Evolutionary conservation across 495 filamentous ascomycete genomes (phyloP), one percentile per base, ranked within the genome.

Genomic region (Cercophora scortea): DNA sequence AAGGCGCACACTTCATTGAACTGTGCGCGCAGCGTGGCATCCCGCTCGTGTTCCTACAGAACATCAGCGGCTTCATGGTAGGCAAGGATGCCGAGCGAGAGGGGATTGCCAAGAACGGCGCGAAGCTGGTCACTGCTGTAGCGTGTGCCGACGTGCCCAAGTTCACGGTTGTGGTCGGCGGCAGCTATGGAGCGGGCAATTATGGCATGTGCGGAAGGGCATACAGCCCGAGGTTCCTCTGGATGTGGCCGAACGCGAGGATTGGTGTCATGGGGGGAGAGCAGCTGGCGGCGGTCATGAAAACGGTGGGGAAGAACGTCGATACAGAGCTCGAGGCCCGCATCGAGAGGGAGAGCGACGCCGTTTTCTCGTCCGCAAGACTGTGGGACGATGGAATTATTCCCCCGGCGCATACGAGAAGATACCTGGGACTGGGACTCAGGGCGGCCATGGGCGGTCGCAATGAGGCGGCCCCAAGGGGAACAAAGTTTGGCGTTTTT

Each of bases 51-150:
- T 98, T 98, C 69, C 70, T 98, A 38, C 93, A 98, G 64, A 98
- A 98, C 64, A 98, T 98, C 65, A 85, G 80, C 7, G 93, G 93
- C 25, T 98, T 98, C 76, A 98, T 98, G 93, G 93, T 98, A 11
- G 93, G 93, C 32, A 79, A 78, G 8, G 90, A 95, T 60, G 93
- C 92, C 4, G 93, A 98, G 68, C 84, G 84, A 41, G 93, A 90
- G 47, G 93, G 93, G 7, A 97, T 98, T 58, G 93, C 93, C 32
- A 97, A 97, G 78, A 95, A 98, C 62, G 93, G 93, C 41, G 93
- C 93, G 0, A 97, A 98, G 73, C 78, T 98, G 15, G 93, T 98
- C 8, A 97, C 90, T 8, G 93, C 93, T 3, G 94, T 97, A 4
- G 88, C 90, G 5, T 96, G 91, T 65, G 90, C 91, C 9, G 85